Percentiles rank a stretch among this genome's conserved stretches.
phyloP scores from a whole-genome alignment of 2,329 filamentous ascomycete species.

The Fusarium nodosum region DNA sequence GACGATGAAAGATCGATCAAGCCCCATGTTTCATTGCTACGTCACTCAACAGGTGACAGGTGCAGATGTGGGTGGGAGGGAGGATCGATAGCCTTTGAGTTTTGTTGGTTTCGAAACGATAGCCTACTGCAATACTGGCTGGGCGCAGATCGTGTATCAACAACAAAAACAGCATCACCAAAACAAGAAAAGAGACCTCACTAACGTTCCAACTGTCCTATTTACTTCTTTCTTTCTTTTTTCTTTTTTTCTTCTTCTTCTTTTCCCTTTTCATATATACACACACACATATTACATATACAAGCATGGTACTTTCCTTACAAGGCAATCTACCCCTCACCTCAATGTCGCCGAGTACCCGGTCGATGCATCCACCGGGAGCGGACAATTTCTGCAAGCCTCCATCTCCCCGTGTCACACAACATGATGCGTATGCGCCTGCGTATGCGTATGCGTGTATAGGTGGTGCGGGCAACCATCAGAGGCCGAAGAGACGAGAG shows the following conservation, averaged over 20 bases:
- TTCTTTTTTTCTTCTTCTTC: background rate
- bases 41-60: slow-evolving; percentile 16
- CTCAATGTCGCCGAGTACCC: slow-evolving; percentile 38
- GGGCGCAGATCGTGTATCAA: background rate
- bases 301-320: background rate
- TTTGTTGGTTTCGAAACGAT: background rate
- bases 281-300: background rate
- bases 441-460: background rate
- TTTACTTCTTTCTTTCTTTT: background rate
- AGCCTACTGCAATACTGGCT: slow-evolving; percentile 4
- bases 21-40: slow-evolving; percentile 13
- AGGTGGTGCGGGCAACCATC: slow-evolving; percentile 4
- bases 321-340: slow-evolving; percentile 15
- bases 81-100: slow-evolving; percentile 9
- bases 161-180: background rate
- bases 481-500: slow-evolving; percentile 29
- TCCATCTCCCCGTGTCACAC: slow-evolving; percentile 38
- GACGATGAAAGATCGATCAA: slow-evolving; percentile 23
- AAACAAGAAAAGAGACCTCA: slow-evolving; percentile 1
- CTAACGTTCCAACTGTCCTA: background rate
- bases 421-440: background rate
- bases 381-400: slow-evolving; percentile 37
- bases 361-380: slow-evolving; percentile 30
- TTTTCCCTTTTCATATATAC: background rate
- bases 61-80: background rate